A percentile compares a stretch with the other conserved stretches of the same genome.
These are phyloP conservation scores for Paracoccidioides lutzii DNA, from an alignment of 2,329 filamentous ascomycete genomes.

Conservation along the genomic window DNA sequence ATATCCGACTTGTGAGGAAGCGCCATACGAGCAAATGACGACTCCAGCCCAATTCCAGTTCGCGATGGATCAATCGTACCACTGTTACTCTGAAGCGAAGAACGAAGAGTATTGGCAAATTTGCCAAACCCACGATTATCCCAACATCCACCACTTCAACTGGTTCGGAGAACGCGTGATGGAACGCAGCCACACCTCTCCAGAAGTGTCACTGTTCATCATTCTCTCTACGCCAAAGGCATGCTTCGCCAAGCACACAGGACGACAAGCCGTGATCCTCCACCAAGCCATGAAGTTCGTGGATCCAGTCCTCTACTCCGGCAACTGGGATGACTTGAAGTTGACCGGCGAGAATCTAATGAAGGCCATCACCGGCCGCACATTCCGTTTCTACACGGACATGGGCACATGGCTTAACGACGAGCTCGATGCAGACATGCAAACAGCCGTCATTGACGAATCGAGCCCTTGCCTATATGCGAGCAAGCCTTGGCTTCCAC, in stretches of 20 bases:
- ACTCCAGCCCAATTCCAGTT: background rate
- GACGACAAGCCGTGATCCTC: background rate
- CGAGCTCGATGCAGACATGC: background rate
- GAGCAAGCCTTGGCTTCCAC: constrained; percentile 5
- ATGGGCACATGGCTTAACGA: constrained; percentile 9
- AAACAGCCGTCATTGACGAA: constrained; percentile 3
- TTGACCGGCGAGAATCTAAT: constrained; percentile 3
- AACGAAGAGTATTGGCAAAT: background rate
- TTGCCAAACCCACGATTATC: background rate
- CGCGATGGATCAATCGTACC: background rate
- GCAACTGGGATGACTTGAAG: constrained; percentile 1
- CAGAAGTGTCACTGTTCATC: constrained; percentile 10
- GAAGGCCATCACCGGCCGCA: constrained; percentile 6
- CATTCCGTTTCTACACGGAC: constrained; percentile 8
- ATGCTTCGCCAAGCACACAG: background rate
- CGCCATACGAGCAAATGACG: background rate
- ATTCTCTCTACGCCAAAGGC: constrained; percentile 7
- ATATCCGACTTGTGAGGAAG: background rate
- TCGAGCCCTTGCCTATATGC: constrained; percentile 2
- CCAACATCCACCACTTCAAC: constrained; percentile 11
- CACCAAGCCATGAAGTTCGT: constrained; percentile 9
- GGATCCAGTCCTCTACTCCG: constrained; percentile 10
- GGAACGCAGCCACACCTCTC: constrained; percentile 9
- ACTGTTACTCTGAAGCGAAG: background rate
- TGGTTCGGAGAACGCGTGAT: constrained; percentile 8